Evolutionary conservation across 371 early-diverging fungal species (phyloP).

Genomic region (Lichtheimia hyalospora): DNA sequence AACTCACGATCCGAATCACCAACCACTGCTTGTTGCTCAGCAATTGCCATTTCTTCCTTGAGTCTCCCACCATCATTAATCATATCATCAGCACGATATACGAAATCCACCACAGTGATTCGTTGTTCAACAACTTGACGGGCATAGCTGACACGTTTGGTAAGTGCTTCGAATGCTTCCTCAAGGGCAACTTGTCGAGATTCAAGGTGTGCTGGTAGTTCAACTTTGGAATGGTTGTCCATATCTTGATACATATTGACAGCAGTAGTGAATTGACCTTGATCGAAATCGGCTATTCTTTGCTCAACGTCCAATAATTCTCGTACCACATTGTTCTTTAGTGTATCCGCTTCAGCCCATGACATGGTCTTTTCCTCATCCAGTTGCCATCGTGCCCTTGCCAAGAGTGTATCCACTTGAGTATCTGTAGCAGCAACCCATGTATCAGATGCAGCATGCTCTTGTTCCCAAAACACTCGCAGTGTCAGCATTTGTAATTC

Average conservation of each 20-base stretch:
- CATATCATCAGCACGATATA: slow-evolving; percentile 27
- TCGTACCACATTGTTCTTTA: slow-evolving; percentile 17
- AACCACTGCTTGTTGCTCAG: slow-evolving; percentile 14
- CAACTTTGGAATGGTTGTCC: slow-evolving; percentile 39
- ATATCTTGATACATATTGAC: slow-evolving; percentile 48
- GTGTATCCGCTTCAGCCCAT: background rate
- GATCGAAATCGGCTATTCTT: slow-evolving; percentile 32
- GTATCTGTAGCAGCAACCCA: slow-evolving; percentile 28
- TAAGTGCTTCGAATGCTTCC: slow-evolving; percentile 38
- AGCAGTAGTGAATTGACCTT: slow-evolving; percentile 36
- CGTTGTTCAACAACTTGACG: slow-evolving; percentile 48
- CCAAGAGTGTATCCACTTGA: slow-evolving; percentile 26
- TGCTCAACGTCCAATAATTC: slow-evolving; percentile 32
- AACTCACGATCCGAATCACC: slow-evolving; percentile 26
- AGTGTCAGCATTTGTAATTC: slow-evolving; percentile 42
- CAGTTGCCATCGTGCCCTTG: slow-evolving; percentile 34
- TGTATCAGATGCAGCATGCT: slow-evolving; percentile 21
- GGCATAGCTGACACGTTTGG: slow-evolving; percentile 38
- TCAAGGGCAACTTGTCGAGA: slow-evolving; percentile 46
- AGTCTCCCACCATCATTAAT: slow-evolving; percentile 24
- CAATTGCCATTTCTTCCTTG: slow-evolving; percentile 19
- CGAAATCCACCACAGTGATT: slow-evolving; percentile 35
- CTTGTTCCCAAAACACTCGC: slow-evolving; percentile 49
- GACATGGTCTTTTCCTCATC: slow-evolving; percentile 10
- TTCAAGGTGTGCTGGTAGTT: slow-evolving; percentile 43